Evolutionary conservation across 495 filamentous ascomycete species (phyloP), one percentile per base, ranked within the genome.

Genomic region (Parmelia sp.): DNA sequence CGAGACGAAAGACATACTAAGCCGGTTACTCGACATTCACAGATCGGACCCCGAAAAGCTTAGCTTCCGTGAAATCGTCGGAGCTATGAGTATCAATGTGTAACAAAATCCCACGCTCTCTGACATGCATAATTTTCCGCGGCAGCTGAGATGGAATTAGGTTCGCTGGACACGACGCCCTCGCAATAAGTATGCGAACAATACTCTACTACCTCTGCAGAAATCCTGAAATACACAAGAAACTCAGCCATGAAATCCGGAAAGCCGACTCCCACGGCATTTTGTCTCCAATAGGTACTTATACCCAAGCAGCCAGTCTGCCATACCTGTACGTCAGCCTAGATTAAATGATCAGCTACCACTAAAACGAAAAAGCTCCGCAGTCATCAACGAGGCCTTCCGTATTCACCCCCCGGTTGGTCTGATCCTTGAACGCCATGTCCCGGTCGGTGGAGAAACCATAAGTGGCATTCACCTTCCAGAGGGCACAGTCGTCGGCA

Each of bases 141-240:
- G 29, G 47, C 11, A 29, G 25, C 47, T 57, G 35, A 57, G n/a
- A 4, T 7, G 2, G 7, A 36, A 55, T 27, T n/a, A 63, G 61
- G 27, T 37, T 63, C 31, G 44, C 61, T 17, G 61, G 61, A 29
- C 61, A 63, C 21, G 61, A 63, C 42, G 61, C 51, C 35, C 33
- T 63, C 6, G 87, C 86, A 23, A 87, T 87, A 63, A 83, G 79
- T 19, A 75, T 89, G 2, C 74, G 78, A 7, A 75, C 83, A 17
- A 79, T 89, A 0, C 85, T 90, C 63, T 89, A 90, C 71, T 85
- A 83, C 69, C 71, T 88, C 10, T 74, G 86, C 14, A 80, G 82
- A 57, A 80, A 77, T 63, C 83, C 82, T 0, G 15, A 51, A 1
- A 76, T 74, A 27, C 71, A 84, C 65, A 66, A 62, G 0, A 72